Evolutionary conservation across 768 basidiomycete genomes (phyloP).

Genomic region (Tricholoma furcatifolium): DNA sequence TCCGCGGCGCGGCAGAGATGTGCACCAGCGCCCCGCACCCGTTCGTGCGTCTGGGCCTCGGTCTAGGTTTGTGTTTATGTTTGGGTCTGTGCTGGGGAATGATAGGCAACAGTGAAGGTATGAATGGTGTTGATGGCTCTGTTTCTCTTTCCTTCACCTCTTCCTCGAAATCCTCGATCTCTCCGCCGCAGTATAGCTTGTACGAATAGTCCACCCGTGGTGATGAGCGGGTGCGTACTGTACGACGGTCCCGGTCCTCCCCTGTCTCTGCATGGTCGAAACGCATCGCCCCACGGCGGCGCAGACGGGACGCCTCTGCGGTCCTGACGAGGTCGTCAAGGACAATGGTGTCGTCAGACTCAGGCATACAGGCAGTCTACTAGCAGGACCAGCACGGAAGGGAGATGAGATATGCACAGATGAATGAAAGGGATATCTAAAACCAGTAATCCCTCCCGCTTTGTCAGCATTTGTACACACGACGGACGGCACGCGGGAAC

Average conservation of each 20-base stretch:
- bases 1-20: constrained; percentile 50
- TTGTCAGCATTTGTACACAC: too few species aligned
- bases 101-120: constrained; percentile 18
- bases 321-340: constrained; percentile 73
- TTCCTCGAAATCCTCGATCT: background rate
- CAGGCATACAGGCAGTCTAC: constrained; percentile 25
- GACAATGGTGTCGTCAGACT: constrained; percentile 67
- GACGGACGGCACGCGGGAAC: too few species aligned
- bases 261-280: constrained; percentile 37
- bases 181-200: constrained; percentile 12
- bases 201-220: constrained; percentile 1
- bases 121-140: background rate
- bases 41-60: constrained; percentile 26
- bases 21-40: constrained; percentile 69
- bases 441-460: too few species aligned
- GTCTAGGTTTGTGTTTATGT: constrained; percentile 1
- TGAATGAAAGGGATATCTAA: too few species aligned
- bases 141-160: background rate
- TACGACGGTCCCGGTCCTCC: background rate
- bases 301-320: constrained; percentile 70
- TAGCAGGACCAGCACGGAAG: too few species aligned
- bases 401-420: too few species aligned
- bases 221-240: background rate
- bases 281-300: constrained; percentile 72
- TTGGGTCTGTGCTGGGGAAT: constrained; percentile 6